Base-by-base conservation (phyloP, 768 basidiomycete genomes). In the Naganishia onofrii region DNA sequence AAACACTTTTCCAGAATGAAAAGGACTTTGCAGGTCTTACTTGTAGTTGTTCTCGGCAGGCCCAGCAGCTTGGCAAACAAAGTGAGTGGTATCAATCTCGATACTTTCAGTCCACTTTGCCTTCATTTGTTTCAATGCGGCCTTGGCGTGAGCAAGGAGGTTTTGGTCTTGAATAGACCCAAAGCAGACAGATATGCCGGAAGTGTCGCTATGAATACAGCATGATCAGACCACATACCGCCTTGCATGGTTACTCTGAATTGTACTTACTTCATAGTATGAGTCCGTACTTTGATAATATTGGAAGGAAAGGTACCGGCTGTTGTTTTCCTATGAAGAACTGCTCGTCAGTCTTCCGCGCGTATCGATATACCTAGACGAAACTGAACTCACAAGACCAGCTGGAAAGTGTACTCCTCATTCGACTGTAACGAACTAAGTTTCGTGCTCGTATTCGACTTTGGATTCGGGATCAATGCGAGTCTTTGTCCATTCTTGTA, bases 61-160 rank as follows among this genome's bases (percentile, higher is more conserved):
- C 29, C 69, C 89, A 2, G 93, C 92, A 0, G 90, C 92, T 21
- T 93, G 95, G 78, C 93, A 95, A 51, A 97, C 93, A 74, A 96
- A 99, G 81, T 99, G 95, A 0, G 94, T 97, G 12, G 95, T 98
- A 78, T 99, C 95, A 69, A 98, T 94, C 82, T 94, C 91, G 48
- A 99, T 93, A 76, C 88, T 90, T 73, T 94, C 90, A 76, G 88
- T 91, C 89, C 90, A 93, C 73, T 89, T 89, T 0, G 92, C 95
- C 51, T 85, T 86, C 90, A 98, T 96, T 75, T 90, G 88, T 55
- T 85, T 79, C 66, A 99, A 81, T 9, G 92, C 91, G 67, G 87
- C 79, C 80, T 91, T 92, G 36, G 90, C 88, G 71, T 93, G 88
- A 76, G 91, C 89, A 68, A 95, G 84, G 69, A 94, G 77, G 3